phyloP scores from a whole-genome alignment of 495 filamentous ascomycete species.

The Trichocladium uniseriatum region DNA sequence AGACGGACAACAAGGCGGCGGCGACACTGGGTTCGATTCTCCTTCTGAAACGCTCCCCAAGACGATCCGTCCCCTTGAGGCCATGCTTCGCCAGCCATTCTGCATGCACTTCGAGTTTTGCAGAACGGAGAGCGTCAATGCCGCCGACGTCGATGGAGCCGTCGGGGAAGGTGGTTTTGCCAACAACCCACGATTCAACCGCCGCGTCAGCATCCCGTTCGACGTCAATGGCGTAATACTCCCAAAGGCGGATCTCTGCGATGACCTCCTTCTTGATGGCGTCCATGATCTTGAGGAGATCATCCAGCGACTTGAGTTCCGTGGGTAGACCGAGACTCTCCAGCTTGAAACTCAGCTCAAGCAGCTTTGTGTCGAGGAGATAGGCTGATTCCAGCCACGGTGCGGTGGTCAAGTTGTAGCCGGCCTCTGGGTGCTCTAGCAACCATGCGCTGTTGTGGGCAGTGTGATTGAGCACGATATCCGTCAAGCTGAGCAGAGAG shows the following conservation, averaged over 20 bases:
- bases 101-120: conserved; percentile 39
- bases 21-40: conserved; percentile 54
- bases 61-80: conserved; percentile 55
- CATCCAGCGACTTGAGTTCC: conserved; percentile 56
- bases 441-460: conserved; percentile 94
- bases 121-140: conserved; percentile 36
- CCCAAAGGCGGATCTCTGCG: conserved; percentile 70
- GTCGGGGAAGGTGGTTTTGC: conserved; percentile 40
- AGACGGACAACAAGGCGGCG: conserved; percentile 56
- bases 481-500: conserved; percentile 79
- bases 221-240: conserved; percentile 82
- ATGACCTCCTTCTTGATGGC: conserved; percentile 73
- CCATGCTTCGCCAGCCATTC: conserved; percentile 46
- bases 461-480: conserved; percentile 98
- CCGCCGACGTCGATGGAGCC: conserved; percentile 35
- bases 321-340: conserved; percentile 60
- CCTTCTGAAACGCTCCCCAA: conserved; percentile 72
- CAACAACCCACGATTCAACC: conserved; percentile 60
- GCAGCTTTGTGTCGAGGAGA: conserved; percentile 72
- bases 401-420: conserved; percentile 88
- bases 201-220: conserved; percentile 59
- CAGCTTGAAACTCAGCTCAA: conserved; percentile 67
- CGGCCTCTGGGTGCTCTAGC: conserved; percentile 86
- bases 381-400: conserved; percentile 88
- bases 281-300: conserved; percentile 77